A percentile compares a stretch with the other conserved stretches of the same genome.
These are phyloP conservation scores for Kwoniella dendrophila DNA, from an alignment of 768 basidiomycete genomes.

Conservation along the genomic window DNA sequence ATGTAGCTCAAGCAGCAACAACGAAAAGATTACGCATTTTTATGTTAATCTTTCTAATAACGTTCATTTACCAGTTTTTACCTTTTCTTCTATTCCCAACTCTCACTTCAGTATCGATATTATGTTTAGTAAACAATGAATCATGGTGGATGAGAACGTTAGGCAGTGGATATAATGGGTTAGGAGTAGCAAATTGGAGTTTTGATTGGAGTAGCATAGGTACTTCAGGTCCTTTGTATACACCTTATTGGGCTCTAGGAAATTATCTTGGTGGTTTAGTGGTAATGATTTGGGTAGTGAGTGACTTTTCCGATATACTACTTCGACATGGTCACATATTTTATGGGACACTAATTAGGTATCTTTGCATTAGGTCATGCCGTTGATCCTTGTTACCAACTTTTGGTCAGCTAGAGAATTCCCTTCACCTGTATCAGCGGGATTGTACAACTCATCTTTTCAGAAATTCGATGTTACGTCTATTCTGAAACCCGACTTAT, in stretches of 20 bases:
- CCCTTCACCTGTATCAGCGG: constrained; percentile 50
- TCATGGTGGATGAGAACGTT: constrained; percentile 49
- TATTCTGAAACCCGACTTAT: constrained; percentile 52
- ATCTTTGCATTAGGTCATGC: constrained; percentile 35
- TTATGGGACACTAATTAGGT: no score
- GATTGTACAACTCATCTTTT: constrained; percentile 51
- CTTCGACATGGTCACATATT: not conserved
- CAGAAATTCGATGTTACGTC: constrained; percentile 55
- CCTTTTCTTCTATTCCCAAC: constrained; percentile 55
- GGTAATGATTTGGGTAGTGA: constrained; percentile 54
- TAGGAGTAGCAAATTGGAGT: constrained; percentile 53
- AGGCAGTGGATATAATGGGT: constrained; percentile 53
- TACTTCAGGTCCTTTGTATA: constrained; percentile 52
- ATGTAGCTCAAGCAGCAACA: constrained; percentile 23
- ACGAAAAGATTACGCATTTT: constrained; percentile 38
- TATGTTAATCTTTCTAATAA: constrained; percentile 33
- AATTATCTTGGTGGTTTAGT: constrained; percentile 55
- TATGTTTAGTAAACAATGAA: constrained; percentile 51
- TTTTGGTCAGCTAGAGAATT: constrained; percentile 54
- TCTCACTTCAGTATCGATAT: constrained; percentile 51
- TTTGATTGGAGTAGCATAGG: constrained; percentile 56
- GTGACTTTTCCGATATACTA: constrained; percentile 2
- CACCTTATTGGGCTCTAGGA: constrained; percentile 54
- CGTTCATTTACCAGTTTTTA: constrained; percentile 51
- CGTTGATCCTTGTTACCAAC: constrained; percentile 49